These are phyloP conservation scores for Clonostachys chloroleuca DNA, from an alignment of 2,329 filamentous ascomycete genomes.

Conservation along the genomic window DNA sequence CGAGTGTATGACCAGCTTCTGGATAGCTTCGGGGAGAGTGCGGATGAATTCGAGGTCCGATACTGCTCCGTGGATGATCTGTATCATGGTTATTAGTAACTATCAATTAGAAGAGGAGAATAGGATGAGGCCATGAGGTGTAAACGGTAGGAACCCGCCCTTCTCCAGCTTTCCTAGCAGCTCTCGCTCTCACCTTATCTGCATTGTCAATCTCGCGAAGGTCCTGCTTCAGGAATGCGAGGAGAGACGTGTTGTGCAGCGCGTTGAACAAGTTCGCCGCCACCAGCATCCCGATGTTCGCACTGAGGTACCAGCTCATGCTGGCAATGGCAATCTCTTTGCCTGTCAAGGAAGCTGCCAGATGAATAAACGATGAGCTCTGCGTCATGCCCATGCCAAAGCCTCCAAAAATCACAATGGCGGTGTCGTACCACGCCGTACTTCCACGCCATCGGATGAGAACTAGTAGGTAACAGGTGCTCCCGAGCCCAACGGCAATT, in stretches of 20 bases:
- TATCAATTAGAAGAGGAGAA: no score
- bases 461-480: neutral
- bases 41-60: neutral
- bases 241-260: neutral
- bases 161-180: no score
- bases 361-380: neutral
- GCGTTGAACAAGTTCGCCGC: neutral
- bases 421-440: neutral
- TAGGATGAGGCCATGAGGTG: no score
- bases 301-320: neutral
- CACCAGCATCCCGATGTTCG: neutral
- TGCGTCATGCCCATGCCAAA: conserved; percentile 1
- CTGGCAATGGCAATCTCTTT: conserved; percentile 1
- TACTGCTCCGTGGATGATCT: neutral
- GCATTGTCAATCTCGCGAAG: no score
- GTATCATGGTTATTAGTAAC: neutral
- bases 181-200: neutral
- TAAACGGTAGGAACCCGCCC: no score
- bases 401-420: neutral
- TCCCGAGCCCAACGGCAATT: neutral
- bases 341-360: neutral
- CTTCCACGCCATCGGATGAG: neutral
- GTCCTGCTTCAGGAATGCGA: neutral
- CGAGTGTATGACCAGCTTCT: neutral
- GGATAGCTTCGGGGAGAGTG: neutral